phyloP scores from a whole-genome alignment of 2,329 filamentous ascomycete species.

The Zymoseptoria passerinii region DNA sequence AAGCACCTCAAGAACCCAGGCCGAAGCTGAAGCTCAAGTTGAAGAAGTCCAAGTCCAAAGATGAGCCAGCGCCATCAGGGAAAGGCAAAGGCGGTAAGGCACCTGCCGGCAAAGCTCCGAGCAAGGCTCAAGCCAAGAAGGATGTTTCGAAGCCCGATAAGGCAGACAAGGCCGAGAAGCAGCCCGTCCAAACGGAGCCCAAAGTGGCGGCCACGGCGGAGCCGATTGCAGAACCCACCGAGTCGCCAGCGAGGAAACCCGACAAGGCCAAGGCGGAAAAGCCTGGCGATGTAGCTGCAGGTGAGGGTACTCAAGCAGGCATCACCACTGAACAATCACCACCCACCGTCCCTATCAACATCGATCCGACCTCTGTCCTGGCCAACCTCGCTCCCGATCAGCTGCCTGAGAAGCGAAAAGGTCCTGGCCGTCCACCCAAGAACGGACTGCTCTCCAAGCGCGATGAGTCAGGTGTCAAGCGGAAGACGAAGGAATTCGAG shows the following conservation, averaged over 20 bases:
- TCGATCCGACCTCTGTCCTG: constrained; percentile 26
- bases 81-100: constrained; percentile 10
- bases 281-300: constrained; percentile 9
- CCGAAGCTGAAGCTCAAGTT: constrained; percentile 19
- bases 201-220: constrained; percentile 3
- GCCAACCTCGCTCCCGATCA: constrained; percentile 26
- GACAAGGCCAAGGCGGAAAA: constrained; percentile 20
- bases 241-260: constrained; percentile 8
- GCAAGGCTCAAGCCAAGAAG: constrained; percentile 2
- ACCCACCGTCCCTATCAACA: constrained; percentile 10
- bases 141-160: background rate
- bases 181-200: background rate
- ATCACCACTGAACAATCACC: constrained; percentile 8
- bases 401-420: constrained; percentile 57
- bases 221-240: constrained; percentile 1
- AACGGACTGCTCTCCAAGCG: constrained; percentile 77
- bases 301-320: constrained; percentile 1
- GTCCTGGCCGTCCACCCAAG: constrained; percentile 73
- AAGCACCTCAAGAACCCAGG: constrained; percentile 7
- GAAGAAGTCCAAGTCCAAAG: constrained; percentile 13
- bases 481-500: constrained; percentile 31
- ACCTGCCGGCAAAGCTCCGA: constrained; percentile 1
- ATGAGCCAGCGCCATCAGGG: constrained; percentile 5
- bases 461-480: constrained; percentile 38
- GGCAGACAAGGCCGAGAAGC: background rate